Base-by-base conservation (phyloP, 2,329 filamentous ascomycete genomes). In the Ophiostoma populinum region DNA sequence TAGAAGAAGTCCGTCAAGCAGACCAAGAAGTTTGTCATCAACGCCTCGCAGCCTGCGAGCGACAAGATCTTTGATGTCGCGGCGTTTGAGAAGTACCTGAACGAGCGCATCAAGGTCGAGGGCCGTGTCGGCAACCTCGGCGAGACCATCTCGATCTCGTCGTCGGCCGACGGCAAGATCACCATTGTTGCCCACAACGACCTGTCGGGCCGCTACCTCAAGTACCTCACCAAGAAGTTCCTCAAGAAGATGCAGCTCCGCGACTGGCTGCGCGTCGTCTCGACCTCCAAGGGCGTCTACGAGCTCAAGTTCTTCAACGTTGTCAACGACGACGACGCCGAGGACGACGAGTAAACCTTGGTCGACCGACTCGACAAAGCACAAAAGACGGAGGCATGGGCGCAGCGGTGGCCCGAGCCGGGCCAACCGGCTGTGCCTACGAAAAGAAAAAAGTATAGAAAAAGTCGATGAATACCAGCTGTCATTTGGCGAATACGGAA, bases 221-320 rank as follows among this genome's bases (percentile, higher is more conserved):
- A 98, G 81, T 98, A 98, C 76, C 70, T 98, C 83, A 98, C 90
- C 63, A 98, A 98, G 83, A 98, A 98, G 76, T 98, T 93, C 80
- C 80, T 98, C 65, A 98, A 98, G 85, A 98, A 98, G 82, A 83
- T 94, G 74, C 87, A 95, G 76, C 82, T 98, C 61, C 83, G 90
- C 69, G 90, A 98, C 74, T 98, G 90, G 90, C 81, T 98, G 58
- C 86, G 90, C 55, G 87, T 98, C 53, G 90, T 98, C 57, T 92
- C 85, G 52, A 95, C 87, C 60, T 85, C 80, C 62, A 87, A 87
- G 70, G 87, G 90, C 59, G 86, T 94, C 49, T 98, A 98, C 72
- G 86, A 94, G 74, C 80, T 98, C 65, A 86, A 92, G 72, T 98
- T 98, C 86, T 98, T 92, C 85, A 98, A 98, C 74, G 86, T 98